Base-by-base conservation (phyloP, 495 filamentous ascomycete genomes). In the Pseudoneurospora amorphoporcata region DNA sequence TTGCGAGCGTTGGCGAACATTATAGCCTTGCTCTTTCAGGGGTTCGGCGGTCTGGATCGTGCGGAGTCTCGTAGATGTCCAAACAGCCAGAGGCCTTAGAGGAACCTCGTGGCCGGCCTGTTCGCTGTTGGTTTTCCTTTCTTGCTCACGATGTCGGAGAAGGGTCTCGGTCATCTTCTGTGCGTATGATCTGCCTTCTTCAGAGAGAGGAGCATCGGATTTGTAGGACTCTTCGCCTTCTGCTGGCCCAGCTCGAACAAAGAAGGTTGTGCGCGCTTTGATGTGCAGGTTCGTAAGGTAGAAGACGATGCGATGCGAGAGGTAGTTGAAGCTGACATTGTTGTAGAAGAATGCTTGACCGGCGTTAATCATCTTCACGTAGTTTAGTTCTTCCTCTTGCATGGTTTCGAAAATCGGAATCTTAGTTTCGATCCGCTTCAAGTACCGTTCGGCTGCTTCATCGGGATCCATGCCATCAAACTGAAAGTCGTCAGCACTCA, bases 351-450 rank as follows among this genome's bases (percentile, higher is more conserved):
- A 88, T 68, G 90, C 84, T 80, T 96, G 90, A n/a, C 96, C 96
- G 8, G 96, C 96, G 77, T 99, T 98, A 75, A 97, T 96, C 94
- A 99, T 97, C 88, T 98, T 98, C 85, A 98, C 93, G 79, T 94
- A 99, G 77, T 98, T 97, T 71, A 98, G 84, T 72, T 97, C 94
- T 39, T 87, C 85, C 77, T 98, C 95, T 75, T 94, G 87, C 94
- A 99, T 98, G 0, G 93, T 97, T 82, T 98, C 95, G 76, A 97
- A 98, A 72, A 94, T 89, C 29, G 96, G 96, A 70, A 98, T 98
- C 72, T 95, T 93, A 68, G 91, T 90, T 70, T 92, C 88, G 77
- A 98, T 97, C 37, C 96, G 91, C 72, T 88, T 86, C 35, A 99
- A 86, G 76, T 99, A 99, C 75, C 95, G 90, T 75, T 92, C 89